Evolutionary conservation across 1,284 basidiomycete species (phyloP).

Genomic region (Ustilago xerochloae): DNA sequence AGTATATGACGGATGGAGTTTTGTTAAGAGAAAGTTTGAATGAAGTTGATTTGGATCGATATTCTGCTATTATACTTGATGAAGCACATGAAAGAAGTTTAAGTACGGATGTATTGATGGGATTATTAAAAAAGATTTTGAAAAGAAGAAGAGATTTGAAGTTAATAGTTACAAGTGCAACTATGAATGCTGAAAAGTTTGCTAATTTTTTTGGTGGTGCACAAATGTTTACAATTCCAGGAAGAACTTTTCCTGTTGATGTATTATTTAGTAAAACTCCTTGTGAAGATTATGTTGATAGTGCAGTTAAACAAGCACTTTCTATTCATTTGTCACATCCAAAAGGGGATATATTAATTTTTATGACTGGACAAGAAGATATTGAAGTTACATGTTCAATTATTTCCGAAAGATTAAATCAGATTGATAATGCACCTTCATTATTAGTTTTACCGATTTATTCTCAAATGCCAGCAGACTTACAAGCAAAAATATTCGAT

Average conservation of each 20-base stretch:
- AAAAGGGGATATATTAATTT: conserved; percentile 95
- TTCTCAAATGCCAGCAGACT: conserved; percentile 98
- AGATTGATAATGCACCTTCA: conserved; percentile 87
- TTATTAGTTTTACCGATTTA: conserved; percentile 94
- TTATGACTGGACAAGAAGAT: conserved; percentile 99
- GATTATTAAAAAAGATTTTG: conserved; percentile 88
- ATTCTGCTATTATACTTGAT: conserved; percentile 94
- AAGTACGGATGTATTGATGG: conserved; percentile 97
- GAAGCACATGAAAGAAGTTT: conserved; percentile 96
- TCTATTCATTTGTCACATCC: conserved; percentile 94
- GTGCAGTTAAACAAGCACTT: conserved; percentile 95
- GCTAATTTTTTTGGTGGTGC: conserved; percentile 88
- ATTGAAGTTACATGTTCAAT: conserved; percentile 75
- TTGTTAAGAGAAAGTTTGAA: conserved; percentile 93
- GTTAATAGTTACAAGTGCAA: conserved; percentile 96
- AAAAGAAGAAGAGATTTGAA: conserved; percentile 90
- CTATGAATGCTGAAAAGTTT: conserved; percentile 99
- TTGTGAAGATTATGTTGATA: conserved; percentile 98
- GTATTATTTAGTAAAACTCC: conserved; percentile 94
- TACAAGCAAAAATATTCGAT: conserved; percentile 98
- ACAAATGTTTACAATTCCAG: conserved; percentile 95
- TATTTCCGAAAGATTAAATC: conserved; percentile 81
- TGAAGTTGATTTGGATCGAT: conserved; percentile 92
- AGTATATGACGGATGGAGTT: conserved; percentile 96
- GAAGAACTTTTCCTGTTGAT: conserved; percentile 98